These are phyloP conservation scores for Osmanthus fragrans DNA, from an alignment of 257 asterid genomes.

Conservation along the genomic window DNA sequence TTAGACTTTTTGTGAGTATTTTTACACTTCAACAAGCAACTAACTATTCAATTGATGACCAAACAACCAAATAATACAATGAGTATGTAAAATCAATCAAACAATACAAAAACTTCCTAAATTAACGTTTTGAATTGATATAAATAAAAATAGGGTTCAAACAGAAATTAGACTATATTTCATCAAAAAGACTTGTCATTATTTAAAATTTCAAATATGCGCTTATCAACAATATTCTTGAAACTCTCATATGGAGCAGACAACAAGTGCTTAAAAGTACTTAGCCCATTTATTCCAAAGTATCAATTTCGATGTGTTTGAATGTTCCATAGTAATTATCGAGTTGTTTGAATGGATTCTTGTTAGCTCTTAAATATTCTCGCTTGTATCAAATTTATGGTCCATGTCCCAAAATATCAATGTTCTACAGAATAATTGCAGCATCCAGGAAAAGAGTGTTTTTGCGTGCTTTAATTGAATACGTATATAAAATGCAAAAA, in stretches of 20 bases:
- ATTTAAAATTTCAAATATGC: too few relatives aligned
- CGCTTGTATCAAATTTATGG: slow-evolving; percentile 6
- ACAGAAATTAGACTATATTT: too few relatives aligned
- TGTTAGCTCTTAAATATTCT: neutral
- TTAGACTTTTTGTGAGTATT: too few relatives aligned
- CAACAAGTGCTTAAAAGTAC: neutral
- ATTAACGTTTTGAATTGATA: too few relatives aligned
- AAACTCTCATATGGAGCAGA: neutral
- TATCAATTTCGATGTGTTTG: neutral
- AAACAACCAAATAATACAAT: too few relatives aligned
- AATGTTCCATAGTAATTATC: slow-evolving; percentile 19
- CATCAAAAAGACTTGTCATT: too few relatives aligned
- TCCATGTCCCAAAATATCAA: slow-evolving; percentile 16
- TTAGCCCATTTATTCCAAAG: neutral
- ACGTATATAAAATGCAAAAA: neutral
- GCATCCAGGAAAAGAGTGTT: slow-evolving; percentile 22
- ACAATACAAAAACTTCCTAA: too few relatives aligned
- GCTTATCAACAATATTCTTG: neutral
- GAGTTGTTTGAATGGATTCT: neutral
- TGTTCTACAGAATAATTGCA: neutral
- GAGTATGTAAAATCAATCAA: too few relatives aligned
- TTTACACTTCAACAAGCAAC: too few relatives aligned
- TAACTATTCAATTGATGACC: too few relatives aligned
- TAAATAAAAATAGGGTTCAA: too few relatives aligned
- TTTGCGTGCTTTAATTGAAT: slow-evolving; percentile 28